Conservation (phyloP, 1,139 yeast species). For the Pichia norvegensis region DNA sequence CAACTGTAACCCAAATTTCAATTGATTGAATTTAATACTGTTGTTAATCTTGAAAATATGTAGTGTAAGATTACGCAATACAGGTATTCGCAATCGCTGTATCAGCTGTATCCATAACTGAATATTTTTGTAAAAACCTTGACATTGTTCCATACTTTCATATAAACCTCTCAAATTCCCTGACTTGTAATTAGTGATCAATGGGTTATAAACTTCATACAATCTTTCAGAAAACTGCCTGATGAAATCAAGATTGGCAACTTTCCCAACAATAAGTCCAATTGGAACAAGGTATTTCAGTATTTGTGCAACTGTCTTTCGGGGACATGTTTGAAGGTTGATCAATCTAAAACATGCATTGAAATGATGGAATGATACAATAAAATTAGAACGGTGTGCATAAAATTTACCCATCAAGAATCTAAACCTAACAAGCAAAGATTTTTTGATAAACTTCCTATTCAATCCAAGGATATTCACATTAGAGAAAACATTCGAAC, state of each 20-base stretch:
- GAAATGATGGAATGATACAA: conserved; percentile 51
- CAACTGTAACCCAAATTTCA: conserved; percentile 16
- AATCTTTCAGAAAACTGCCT: background rate
- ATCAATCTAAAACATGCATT: conserved; percentile 52
- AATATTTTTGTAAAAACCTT: conserved; percentile 32
- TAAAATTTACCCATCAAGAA: conserved; percentile 62
- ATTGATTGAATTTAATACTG: conserved; percentile 12
- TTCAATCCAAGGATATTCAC: conserved; percentile 52
- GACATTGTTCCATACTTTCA: conserved; percentile 28
- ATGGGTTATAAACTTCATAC: conserved; percentile 15
- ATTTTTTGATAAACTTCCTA: conserved; percentile 37
- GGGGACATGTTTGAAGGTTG: conserved; percentile 20
- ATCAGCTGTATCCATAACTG: conserved; percentile 34
- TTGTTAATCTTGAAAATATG: conserved; percentile 21
- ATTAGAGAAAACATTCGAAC: conserved; percentile 70
- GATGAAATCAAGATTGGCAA: conserved; percentile 31
- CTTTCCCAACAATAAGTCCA: conserved; percentile 46
- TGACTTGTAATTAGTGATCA: conserved; percentile 31
- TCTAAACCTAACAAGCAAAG: conserved; percentile 58
- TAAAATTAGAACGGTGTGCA: conserved; percentile 50
- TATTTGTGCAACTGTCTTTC: conserved; percentile 33
- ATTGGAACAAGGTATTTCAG: conserved; percentile 51
- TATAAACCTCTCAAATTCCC: conserved; percentile 39
- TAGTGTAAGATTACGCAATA: conserved; percentile 40
- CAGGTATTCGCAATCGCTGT: conserved; percentile 36